Base-by-base conservation (phyloP, 345 rosid species). In the Syzygium grande region DNA sequence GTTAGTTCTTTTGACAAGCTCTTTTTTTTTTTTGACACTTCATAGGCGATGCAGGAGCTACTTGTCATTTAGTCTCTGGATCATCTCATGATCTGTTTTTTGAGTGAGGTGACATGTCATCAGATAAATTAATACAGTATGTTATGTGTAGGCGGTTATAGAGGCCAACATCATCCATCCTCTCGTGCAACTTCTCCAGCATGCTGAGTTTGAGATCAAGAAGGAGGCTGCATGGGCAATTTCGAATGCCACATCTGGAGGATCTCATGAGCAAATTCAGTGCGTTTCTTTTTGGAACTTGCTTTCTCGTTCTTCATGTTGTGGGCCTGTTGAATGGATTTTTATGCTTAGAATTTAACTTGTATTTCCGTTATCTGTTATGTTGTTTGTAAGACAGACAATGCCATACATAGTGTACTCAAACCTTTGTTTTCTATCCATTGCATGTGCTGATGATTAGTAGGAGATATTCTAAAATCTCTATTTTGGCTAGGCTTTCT, bases 211-310 rank as follows among this genome's bases (percentile, higher is more conserved):
- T 87, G 98, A 96, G 88, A 93, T 96, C 84, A 96, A 96, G 93
- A 95, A 95, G 90, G 98, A 96, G 94, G 97, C 96, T 86, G 96
- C 98, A 8, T 95, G 98, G 98, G 96, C 96, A 34, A 93, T 96
- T 85, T 96, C 98, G 53, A 96, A 95, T 91, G 98, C 98, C 91
- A 96, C 98, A 65, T 96, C 98, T 53, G 98, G 98, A 88, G 98
- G 98, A 68, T 91, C 96, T 85, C 98, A 93, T 88, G 97, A 94
- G 87, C 98, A 96, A 92, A 96, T 94, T 91, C 93, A 94, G 98
- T 96, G 92, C 4, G 93, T 88, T 80, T 23, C 34, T 49, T 38
- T n/a, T 86, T 13, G 51, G 30, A 85, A 16, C 63, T 13, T 49
- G 65, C 85, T 27, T 34, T 61, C 52, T 56, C 5, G 4, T 59